phyloP scores from a whole-genome alignment of 1,284 basidiomycete species.

The Violaceomyces palustris region DNA sequence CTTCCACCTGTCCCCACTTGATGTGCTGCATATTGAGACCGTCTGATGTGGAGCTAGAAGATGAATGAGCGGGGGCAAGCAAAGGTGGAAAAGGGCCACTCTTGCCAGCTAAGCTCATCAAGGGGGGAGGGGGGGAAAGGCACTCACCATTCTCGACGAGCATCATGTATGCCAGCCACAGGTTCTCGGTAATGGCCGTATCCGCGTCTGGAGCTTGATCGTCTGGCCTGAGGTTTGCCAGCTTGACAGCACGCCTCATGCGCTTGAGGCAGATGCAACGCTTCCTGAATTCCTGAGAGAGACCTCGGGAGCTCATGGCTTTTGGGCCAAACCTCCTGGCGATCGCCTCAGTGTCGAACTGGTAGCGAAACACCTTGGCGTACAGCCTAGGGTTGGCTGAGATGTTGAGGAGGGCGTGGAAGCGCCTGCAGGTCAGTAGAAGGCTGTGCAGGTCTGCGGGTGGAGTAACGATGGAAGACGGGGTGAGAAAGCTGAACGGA shows the following conservation, averaged over 20 bases:
- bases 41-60: constrained; percentile 5
- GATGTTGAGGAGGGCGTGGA: constrained; percentile 28
- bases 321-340: constrained; percentile 26
- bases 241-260: constrained; percentile 20
- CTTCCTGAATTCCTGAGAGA: constrained; percentile 31
- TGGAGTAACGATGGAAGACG: constrained; percentile 19
- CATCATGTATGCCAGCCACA: constrained; percentile 46
- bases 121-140: background rate
- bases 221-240: background rate
- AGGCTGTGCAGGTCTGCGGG: constrained; percentile 31
- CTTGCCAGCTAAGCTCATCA: too few species aligned
- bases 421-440: constrained; percentile 25
- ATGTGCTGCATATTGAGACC: constrained; percentile 35
- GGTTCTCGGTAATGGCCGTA: constrained; percentile 26
- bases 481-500: constrained; percentile 1
- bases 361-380: constrained; percentile 36
- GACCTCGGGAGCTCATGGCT: constrained; percentile 17
- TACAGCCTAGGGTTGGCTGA: constrained; percentile 39
- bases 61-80: background rate
- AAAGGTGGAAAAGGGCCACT: too few species aligned
- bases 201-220: constrained; percentile 4
- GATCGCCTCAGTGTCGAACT: constrained; percentile 44
- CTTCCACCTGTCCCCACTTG: constrained; percentile 30
- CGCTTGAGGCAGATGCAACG: constrained; percentile 36
- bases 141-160: constrained; percentile 34